Evolutionary conservation across 805 yeast genomes (phyloP).

Genomic region (Wickerhamomyces tratensis): DNA sequence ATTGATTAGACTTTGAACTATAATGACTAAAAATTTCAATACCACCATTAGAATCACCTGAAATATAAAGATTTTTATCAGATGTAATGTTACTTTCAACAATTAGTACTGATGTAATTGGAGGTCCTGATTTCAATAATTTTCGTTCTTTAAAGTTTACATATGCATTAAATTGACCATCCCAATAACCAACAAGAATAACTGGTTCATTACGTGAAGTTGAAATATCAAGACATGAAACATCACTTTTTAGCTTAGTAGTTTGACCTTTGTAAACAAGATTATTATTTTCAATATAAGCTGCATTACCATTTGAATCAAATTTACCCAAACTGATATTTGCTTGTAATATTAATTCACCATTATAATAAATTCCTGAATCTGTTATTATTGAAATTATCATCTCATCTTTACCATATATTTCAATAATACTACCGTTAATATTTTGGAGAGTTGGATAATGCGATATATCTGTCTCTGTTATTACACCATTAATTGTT

Average conservation of each 20-base stretch:
- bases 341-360: not conserved
- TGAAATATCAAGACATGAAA: slow-evolving; percentile 5
- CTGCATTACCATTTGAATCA: not conserved
- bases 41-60: slow-evolving; percentile 18
- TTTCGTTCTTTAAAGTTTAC: slow-evolving; percentile 3
- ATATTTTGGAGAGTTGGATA: slow-evolving; percentile 2
- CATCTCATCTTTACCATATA: not conserved
- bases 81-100: slow-evolving; percentile 7
- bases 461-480: slow-evolving; percentile 2
- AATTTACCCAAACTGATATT: slow-evolving; percentile 2
- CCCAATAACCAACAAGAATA: slow-evolving; percentile 15
- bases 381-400: slow-evolving; percentile 5
- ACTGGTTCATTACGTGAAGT: not conserved
- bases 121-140: slow-evolving; percentile 2
- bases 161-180: slow-evolving; percentile 8
- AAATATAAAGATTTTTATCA: slow-evolving; percentile 1
- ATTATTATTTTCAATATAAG: not conserved
- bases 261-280: not conserved
- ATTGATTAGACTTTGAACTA: not conserved
- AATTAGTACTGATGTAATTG: slow-evolving; percentile 7
- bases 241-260: slow-evolving; percentile 6
- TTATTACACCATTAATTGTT: not conserved
- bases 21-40: slow-evolving; percentile 1
- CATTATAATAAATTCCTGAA: slow-evolving; percentile 12
- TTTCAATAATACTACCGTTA: slow-evolving; percentile 10